These are phyloP conservation scores for Gnaphalium uliginosum DNA, from an alignment of 129 eudicot genomes.

Conservation along the genomic window DNA sequence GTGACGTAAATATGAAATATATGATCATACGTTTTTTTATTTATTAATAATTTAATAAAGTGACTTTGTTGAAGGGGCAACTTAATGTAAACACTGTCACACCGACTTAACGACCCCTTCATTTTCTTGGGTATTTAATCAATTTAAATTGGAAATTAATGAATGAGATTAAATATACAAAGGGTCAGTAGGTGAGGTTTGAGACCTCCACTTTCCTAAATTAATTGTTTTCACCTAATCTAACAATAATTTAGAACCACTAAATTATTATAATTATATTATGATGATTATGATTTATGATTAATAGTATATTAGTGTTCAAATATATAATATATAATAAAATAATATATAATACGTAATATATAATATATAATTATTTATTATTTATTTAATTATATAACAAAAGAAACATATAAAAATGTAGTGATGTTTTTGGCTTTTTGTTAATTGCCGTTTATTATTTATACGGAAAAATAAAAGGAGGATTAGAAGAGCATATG, in stretches of 20 bases:
- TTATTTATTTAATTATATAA: no score
- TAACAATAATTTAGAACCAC: neutral
- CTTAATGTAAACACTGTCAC: slow-evolving; percentile 1
- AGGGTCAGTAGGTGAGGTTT: slow-evolving; percentile 25
- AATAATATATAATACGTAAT: no score
- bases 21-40: neutral
- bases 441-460: neutral
- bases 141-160: slow-evolving; percentile 1
- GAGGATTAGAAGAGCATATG: slow-evolving; percentile 25
- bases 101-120: neutral
- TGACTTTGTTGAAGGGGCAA: neutral
- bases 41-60: neutral
- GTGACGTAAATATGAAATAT: no score
- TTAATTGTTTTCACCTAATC: slow-evolving; percentile 33
- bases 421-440: neutral
- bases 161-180: slow-evolving; percentile 23
- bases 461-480: neutral
- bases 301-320: neutral
- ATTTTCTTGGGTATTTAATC: neutral
- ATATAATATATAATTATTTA: no score
- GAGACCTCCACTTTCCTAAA: slow-evolving; percentile 19
- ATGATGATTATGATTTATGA: neutral
- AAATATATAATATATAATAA: no score
- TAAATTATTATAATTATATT: neutral
- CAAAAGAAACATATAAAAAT: neutral